Conservation (phyloP, 306 rosid genomes). For the Purshia tridentata region DNA sequence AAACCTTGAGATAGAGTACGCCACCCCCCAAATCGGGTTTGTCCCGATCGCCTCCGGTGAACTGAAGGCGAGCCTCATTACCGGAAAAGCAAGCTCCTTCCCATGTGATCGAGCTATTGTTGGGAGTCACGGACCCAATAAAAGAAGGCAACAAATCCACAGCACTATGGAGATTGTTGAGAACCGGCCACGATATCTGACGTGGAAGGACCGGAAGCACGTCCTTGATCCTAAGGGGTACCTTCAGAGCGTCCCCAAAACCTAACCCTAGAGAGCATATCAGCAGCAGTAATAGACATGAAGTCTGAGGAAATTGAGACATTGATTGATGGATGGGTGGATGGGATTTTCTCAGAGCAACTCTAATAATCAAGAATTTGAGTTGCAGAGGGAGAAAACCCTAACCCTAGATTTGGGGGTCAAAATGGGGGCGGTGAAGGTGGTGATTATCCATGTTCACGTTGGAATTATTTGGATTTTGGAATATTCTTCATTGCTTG, state of each 20-base stretch:
- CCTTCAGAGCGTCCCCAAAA: conserved; percentile 46
- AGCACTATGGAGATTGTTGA: conserved; percentile 79
- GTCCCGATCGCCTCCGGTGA: conserved; percentile 42
- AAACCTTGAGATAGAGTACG: conserved; percentile 80
- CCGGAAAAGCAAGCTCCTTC: conserved; percentile 82
- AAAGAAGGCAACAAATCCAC: conserved; percentile 87
- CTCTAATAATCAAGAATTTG: background rate
- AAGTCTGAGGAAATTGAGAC: conserved; percentile 21
- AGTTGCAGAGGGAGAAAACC: background rate
- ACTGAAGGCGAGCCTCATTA: conserved; percentile 64
- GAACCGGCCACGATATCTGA: conserved; percentile 89
- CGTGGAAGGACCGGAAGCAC: conserved; percentile 86
- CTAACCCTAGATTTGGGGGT: conserved; percentile 22
- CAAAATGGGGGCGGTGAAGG: background rate
- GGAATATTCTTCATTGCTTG: background rate
- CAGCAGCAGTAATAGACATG: conserved; percentile 13
- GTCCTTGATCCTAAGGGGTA: conserved; percentile 72
- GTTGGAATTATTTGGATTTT: background rate
- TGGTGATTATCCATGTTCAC: background rate
- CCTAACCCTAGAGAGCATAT: conserved; percentile 39
- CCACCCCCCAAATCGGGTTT: conserved; percentile 70
- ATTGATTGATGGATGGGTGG: conserved; percentile 26
- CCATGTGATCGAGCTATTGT: conserved; percentile 63
- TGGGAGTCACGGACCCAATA: conserved; percentile 75
- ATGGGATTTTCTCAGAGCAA: background rate